These are phyloP conservation scores for Zygosaccharomyces rouxii DNA, from an alignment of 805 yeast genomes.

Conservation along the genomic window DNA sequence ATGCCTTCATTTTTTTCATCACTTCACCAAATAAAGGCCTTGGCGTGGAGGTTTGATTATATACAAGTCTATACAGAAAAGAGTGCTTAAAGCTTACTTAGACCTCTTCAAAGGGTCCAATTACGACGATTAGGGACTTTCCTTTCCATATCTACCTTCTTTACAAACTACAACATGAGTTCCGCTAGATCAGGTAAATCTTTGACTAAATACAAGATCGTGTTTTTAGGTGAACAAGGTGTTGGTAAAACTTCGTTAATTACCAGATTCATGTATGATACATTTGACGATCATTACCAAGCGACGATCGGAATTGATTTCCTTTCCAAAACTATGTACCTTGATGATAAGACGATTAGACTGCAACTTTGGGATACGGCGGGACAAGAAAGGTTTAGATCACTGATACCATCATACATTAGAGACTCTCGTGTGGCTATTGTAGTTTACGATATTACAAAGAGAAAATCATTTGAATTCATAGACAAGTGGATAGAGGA, in stretches of 20 bases:
- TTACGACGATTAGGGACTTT: not conserved
- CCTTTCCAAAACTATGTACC: conserved; percentile 87
- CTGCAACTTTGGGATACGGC: conserved; percentile 98
- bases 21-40: not conserved
- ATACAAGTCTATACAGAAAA: not conserved
- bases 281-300: conserved; percentile 89
- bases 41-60: not conserved
- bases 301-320: conserved; percentile 98
- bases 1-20: not conserved
- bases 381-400: conserved; percentile 93
- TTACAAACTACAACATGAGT: conserved; percentile 8
- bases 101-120: not conserved
- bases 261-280: conserved; percentile 97
- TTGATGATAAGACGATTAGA: conserved; percentile 92
- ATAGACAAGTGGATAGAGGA: conserved; percentile 92
- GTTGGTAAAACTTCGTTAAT: conserved; percentile 95
- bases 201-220: conserved; percentile 72
- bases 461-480: conserved; percentile 75
- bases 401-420: conserved; percentile 91
- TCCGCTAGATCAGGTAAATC: conserved; percentile 28
- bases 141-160: not conserved
- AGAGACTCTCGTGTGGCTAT: conserved; percentile 97
- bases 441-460: conserved; percentile 89
- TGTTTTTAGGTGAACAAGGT: conserved; percentile 93
- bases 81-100: not conserved